A percentile compares a stretch with the other conserved stretches of the same genome.
These are phyloP conservation scores for Aspergillus sp. DNA, from an alignment of 2,329 filamentous ascomycete genomes.

Conservation along the genomic window DNA sequence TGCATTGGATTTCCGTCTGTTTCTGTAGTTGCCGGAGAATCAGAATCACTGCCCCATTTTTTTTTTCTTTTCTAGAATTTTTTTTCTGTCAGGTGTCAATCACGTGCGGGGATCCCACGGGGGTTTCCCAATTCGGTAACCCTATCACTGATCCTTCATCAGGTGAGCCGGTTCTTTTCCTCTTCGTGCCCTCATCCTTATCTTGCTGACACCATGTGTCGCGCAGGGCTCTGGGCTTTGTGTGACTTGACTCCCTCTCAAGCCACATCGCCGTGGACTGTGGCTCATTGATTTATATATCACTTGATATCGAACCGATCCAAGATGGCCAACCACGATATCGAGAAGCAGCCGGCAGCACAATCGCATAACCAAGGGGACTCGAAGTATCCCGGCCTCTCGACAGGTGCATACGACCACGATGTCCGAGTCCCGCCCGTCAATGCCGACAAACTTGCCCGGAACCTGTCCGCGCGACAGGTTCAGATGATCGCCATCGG, in stretches of 20 bases:
- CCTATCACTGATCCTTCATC: neutral
- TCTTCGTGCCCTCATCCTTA: neutral
- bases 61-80: neutral
- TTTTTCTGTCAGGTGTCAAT: neutral
- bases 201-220: neutral
- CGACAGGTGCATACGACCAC: constrained; percentile 10
- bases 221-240: too few relatives aligned
- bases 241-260: too few relatives aligned
- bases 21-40: neutral
- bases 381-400: constrained; percentile 14
- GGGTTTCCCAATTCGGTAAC: neutral
- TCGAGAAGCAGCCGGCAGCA: constrained; percentile 23
- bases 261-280: neutral
- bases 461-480: constrained; percentile 60
- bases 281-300: neutral
- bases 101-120: neutral
- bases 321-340: constrained; percentile 20
- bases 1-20: neutral
- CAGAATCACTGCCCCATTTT: neutral
- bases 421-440: constrained; percentile 13
- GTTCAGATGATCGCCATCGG: constrained; percentile 65
- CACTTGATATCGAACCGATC: neutral
- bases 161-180: neutral
- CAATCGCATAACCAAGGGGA: constrained; percentile 1
- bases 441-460: constrained; percentile 51